These are phyloP conservation scores for Euryodendron excelsum DNA, from an alignment of 148 eudicot species.

Conservation along the genomic window DNA sequence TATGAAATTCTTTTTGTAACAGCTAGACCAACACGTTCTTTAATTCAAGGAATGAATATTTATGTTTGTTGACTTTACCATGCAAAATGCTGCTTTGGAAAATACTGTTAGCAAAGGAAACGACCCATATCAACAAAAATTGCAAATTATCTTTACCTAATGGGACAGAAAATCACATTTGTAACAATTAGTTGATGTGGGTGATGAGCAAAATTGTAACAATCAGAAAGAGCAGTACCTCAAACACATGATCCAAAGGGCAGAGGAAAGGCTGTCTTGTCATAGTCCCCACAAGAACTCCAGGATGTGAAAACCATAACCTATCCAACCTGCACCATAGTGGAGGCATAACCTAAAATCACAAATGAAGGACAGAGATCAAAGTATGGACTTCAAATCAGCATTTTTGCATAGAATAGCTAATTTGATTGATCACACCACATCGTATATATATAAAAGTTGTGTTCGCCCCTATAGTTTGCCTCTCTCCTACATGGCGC, in stretches of 20 bases:
- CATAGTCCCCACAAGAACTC: slow-evolving; percentile 64
- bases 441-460: too few relatives aligned
- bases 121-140: not conserved
- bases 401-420: not conserved
- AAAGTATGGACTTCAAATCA: slow-evolving; percentile 16
- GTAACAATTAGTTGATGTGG: not conserved
- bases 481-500: too few relatives aligned
- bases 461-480: too few relatives aligned
- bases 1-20: not conserved
- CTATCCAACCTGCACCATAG: slow-evolving; percentile 99
- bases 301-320: slow-evolving; percentile 99
- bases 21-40: not conserved
- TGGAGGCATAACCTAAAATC: slow-evolving; percentile 98
- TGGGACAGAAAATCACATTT: not conserved
- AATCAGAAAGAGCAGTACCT: slow-evolving; percentile 43
- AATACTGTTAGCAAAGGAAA: not conserved
- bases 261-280: slow-evolving; percentile 91
- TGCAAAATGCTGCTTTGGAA: not conserved
- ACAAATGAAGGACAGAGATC: slow-evolving; percentile 39
- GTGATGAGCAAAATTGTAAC: not conserved
- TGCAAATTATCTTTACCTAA: not conserved
- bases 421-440: not conserved
- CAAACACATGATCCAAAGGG: slow-evolving; percentile 95
- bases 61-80: not conserved
- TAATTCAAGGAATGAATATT: not conserved